phyloP scores from a whole-genome alignment of 257 asterid genomes.

The Solanum tarapatanum region DNA sequence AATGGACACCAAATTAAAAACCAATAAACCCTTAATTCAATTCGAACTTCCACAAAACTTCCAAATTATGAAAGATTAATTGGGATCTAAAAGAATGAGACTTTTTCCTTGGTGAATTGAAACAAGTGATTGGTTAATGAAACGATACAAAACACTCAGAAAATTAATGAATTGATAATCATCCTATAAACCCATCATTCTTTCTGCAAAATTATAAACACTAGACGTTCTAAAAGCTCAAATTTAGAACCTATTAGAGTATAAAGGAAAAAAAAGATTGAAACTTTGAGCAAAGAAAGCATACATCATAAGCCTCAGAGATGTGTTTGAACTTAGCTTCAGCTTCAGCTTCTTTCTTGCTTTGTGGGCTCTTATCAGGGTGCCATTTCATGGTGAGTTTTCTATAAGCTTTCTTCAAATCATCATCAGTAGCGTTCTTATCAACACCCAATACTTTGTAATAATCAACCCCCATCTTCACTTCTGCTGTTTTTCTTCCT shows the following conservation, averaged over 20 bases:
- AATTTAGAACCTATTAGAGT: neutral
- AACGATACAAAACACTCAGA: too few species aligned
- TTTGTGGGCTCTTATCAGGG: too few species aligned
- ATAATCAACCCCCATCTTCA: too few species aligned
- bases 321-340: constrained; percentile 36
- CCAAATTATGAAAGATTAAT: neutral
- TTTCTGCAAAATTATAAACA: neutral
- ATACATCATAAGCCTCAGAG: constrained; percentile 33
- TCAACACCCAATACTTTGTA: too few species aligned
- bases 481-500: too few species aligned
- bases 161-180: too few species aligned
- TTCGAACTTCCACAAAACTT: neutral
- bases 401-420: too few species aligned
- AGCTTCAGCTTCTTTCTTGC: constrained; percentile 12
- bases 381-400: too few species aligned
- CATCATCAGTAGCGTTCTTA: too few species aligned
- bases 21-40: neutral
- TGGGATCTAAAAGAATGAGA: neutral
- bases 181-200: neutral
- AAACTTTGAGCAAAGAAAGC: neutral
- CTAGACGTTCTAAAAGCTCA: neutral
- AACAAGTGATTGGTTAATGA: neutral
- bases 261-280: neutral
- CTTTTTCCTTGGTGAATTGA: neutral
- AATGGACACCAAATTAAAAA: neutral